A percentile compares a stretch with the other conserved stretches of the same genome.
These are phyloP conservation scores for Citrus glauca DNA, from an alignment of 345 rosid species.

Conservation along the genomic window DNA sequence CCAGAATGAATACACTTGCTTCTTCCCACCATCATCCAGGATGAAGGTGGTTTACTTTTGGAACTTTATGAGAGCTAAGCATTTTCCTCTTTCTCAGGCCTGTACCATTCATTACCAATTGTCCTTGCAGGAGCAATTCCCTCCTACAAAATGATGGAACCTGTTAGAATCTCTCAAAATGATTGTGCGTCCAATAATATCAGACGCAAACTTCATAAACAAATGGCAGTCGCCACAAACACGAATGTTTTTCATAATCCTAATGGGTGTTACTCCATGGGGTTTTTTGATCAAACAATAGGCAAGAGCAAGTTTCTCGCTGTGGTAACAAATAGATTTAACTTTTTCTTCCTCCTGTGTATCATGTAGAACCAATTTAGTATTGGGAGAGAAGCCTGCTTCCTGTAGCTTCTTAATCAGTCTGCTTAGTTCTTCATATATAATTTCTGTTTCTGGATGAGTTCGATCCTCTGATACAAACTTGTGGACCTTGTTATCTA, in stretches of 20 bases:
- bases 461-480: constrained; percentile 54
- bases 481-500: constrained; percentile 46
- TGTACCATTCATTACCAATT: constrained; percentile 30
- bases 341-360: constrained; percentile 49
- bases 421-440: constrained; percentile 37
- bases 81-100: background rate
- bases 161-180: constrained; percentile 56
- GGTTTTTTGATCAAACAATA: constrained; percentile 45
- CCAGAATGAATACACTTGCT: background rate
- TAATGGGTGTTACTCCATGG: constrained; percentile 33
- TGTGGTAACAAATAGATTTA: constrained; percentile 49
- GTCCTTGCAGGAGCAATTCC: constrained; percentile 61
- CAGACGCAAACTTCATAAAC: constrained; percentile 54
- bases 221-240: constrained; percentile 57
- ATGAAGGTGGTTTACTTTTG: background rate
- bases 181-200: constrained; percentile 29
- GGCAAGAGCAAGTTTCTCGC: constrained; percentile 65
- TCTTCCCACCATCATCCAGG: background rate
- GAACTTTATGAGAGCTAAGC: background rate
- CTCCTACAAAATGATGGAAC: constrained; percentile 58
- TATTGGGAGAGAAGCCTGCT: constrained; percentile 43
- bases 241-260: constrained; percentile 63
- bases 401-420: constrained; percentile 39
- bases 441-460: constrained; percentile 43
- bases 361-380: constrained; percentile 46